phyloP scores from a whole-genome alignment of 2,329 filamentous ascomycete species.

The Neonectria ditissima region DNA sequence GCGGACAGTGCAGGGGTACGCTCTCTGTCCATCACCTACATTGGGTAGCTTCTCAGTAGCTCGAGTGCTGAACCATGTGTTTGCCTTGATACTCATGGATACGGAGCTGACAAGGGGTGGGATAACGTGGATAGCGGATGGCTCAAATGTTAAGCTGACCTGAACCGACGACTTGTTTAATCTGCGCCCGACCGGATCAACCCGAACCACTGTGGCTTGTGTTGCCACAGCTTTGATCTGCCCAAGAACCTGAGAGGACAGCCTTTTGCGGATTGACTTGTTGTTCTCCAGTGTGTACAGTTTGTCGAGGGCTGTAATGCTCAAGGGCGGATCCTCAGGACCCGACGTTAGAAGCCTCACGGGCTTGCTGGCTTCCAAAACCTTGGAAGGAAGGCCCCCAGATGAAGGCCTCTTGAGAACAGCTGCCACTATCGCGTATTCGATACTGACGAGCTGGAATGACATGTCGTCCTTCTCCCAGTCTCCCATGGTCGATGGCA shows the following conservation, averaged over 20 bases:
- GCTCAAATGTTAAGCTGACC: constrained; percentile 1
- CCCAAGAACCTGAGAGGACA: not conserved
- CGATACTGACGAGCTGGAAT: constrained; percentile 30
- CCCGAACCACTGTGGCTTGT: not conserved
- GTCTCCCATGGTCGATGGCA: constrained; percentile 35
- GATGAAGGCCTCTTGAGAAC: not conserved
- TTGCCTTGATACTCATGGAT: not conserved
- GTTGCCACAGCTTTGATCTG: not conserved
- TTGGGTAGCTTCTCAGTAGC: not conserved
- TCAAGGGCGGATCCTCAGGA: constrained; percentile 13
- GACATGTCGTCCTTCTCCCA: constrained; percentile 42
- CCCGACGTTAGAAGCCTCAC: constrained; percentile 4
- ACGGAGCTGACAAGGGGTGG: not conserved
- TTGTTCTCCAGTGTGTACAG: not conserved
- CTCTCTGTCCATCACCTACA: not conserved
- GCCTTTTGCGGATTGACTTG: not conserved
- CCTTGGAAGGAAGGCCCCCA: not conserved
- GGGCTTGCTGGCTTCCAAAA: not conserved
- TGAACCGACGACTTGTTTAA: not conserved
- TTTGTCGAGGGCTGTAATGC: not conserved
- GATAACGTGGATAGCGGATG: not conserved
- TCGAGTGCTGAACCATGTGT: not conserved
- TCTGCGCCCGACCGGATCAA: not conserved
- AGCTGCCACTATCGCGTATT: constrained; percentile 29
- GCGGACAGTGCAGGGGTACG: not conserved